Evolutionary conservation across 768 basidiomycete genomes (phyloP), one percentile per base, ranked within the genome.

Genomic region (Agrocybe pediades): DNA sequence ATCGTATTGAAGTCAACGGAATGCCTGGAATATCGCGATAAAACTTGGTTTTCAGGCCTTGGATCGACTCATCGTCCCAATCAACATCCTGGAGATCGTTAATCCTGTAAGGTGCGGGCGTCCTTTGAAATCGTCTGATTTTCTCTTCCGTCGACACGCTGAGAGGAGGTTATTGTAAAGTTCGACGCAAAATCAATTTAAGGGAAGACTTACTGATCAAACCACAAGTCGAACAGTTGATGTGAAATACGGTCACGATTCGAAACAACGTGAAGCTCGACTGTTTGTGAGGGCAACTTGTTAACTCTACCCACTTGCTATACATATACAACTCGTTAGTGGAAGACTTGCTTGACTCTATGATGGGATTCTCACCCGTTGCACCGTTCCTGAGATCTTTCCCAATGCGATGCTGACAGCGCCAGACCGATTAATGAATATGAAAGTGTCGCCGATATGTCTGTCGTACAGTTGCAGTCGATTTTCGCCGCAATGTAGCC

Each of bases 191-290:
- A 16, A 6, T 20, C 25, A 25, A 5, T 17, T n/a, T 4, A 27
- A 45, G 7, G 8, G 41, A 6, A 26, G 7, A 71, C 85, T 65
- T 65, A 86, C 86, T 85, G 82, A 29, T 86, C 82, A 61, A 85
- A 83, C 69, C 84, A 84, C 27, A 87, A 63, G 62, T 88, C 86
- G 57, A 88, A 87, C 0, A 84, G 63, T 66, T 86, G 84, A 60
- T 86, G 84, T 0, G 85, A 82, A 2, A 85, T 71, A 9, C 83
- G 78, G 64, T 87, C 86, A 11, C 85, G 71, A 61, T 87, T 86
- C 0, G 86, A 87, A 9, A 87, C 79, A 3, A 88, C 86, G 62
- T 87, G 86, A 7, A 87, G 74, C 56, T 88, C 86, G 30, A 87
- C 76, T 6, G 73, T 74, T 9, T 69, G 68, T 0, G 85, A 74